Evolutionary conservation across 1,284 basidiomycete species (phyloP).

Genomic region (Mycosarcoma mackinlayi): DNA sequence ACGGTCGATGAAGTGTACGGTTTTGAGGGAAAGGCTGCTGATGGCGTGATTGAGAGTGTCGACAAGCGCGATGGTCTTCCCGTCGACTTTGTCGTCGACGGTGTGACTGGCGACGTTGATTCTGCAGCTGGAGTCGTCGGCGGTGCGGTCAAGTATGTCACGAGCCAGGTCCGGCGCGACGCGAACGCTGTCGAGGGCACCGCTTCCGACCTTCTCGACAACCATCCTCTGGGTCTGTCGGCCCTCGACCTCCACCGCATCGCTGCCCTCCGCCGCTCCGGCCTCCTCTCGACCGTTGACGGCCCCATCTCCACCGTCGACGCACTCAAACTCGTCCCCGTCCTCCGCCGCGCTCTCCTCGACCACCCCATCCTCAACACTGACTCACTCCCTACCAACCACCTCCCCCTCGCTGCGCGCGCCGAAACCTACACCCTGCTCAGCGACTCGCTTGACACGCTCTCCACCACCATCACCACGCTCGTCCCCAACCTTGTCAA

Average conservation of each 20-base stretch:
- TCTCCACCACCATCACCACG: not conserved
- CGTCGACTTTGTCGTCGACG: conserved; percentile 2
- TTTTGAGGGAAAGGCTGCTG: not conserved
- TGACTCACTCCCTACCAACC: not conserved
- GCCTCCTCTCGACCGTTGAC: conserved; percentile 12
- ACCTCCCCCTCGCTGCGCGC: conserved; percentile 1
- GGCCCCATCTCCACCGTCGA: conserved; percentile 5
- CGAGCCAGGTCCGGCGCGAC: too few relatives aligned
- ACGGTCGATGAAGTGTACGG: not conserved
- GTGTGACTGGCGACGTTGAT: not conserved
- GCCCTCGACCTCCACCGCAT: conserved; percentile 18
- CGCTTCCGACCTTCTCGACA: too few relatives aligned
- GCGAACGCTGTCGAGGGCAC: too few relatives aligned
- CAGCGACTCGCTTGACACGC: conserved; percentile 15
- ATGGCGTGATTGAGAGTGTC: not conserved
- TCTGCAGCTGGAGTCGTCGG: not conserved
- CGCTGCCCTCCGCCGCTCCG: conserved; percentile 4
- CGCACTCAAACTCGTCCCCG: conserved; percentile 2
- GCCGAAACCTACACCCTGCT: conserved; percentile 4
- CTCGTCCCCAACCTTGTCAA: conserved; percentile 14
- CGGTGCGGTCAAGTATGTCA: too few relatives aligned
- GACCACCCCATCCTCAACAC: not conserved
- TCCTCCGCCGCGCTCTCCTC: conserved; percentile 9
- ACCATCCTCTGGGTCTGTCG: not conserved
- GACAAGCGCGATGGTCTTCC: conserved; percentile 6